Conservation (phyloP, 73 alveolate genomes). For the Paramecium primaurelia region DNA sequence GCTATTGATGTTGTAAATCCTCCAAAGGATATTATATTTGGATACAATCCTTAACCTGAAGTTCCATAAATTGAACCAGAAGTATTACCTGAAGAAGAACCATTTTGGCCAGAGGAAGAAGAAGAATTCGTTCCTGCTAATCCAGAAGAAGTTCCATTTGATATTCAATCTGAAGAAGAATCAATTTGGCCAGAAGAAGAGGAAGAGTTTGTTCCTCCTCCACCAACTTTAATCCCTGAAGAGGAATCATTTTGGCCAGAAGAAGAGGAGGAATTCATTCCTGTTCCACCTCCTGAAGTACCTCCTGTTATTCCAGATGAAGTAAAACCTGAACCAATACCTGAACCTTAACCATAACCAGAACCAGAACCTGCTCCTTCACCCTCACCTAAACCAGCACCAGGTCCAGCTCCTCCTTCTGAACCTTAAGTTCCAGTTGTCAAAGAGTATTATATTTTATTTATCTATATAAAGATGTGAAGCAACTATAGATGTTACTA, state of each 20-base stretch:
- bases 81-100: neutral
- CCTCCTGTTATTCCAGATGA: conserved; percentile 6
- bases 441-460: neutral
- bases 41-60: neutral
- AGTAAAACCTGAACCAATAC: neutral
- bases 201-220: neutral
- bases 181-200: neutral
- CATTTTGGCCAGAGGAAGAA: conserved; percentile 21
- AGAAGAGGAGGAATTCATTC: neutral
- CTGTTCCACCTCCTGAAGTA: neutral
- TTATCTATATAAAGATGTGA: neutral
- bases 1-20: neutral
- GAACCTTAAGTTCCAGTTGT: neutral
- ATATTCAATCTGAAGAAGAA: neutral
- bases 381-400: neutral
- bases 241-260: neutral
- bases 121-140: neutral
- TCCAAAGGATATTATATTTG: neutral
- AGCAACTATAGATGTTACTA: neutral
- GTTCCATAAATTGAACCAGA: neutral
- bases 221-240: neutral
- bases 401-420: neutral
- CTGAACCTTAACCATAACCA: neutral
- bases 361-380: neutral
- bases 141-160: neutral